These are phyloP conservation scores for Populus hybrid DNA, from an alignment of 441 rosid genomes.

Conservation along the genomic window DNA sequence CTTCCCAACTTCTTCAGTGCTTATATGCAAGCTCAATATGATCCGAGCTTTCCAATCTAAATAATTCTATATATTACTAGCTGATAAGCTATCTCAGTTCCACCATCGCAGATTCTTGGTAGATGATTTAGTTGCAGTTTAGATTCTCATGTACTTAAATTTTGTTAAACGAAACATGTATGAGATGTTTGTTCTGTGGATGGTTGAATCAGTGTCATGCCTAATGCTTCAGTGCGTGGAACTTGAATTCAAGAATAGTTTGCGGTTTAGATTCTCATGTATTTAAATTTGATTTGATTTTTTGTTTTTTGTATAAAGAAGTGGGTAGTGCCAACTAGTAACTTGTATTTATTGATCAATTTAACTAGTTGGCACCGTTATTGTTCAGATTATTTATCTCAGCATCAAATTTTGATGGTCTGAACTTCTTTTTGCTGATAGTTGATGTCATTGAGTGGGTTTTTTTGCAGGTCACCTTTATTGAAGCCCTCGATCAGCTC, in stretches of 20 bases:
- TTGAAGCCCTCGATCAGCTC: constrained; percentile 95
- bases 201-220: neutral
- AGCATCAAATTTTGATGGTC: neutral
- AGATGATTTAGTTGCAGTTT: neutral
- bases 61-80: neutral
- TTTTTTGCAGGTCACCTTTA: constrained; percentile 71
- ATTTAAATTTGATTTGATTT: neutral
- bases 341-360: neutral
- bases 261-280: too few species aligned
- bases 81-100: neutral
- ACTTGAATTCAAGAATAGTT: too few species aligned
- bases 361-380: neutral
- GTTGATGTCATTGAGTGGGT: constrained; percentile 4
- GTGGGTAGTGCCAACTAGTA: neutral
- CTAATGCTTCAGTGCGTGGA: too few species aligned
- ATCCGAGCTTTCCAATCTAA: neutral
- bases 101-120: neutral
- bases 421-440: neutral
- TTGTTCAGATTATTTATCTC: neutral
- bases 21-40: neutral
- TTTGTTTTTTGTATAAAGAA: neutral
- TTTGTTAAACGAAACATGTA: neutral
- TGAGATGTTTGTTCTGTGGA: neutral
- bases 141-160: neutral
- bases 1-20: neutral